A percentile compares a stretch with the other conserved stretches of the same genome.
Evolutionary conservation across 257 asterid species (phyloP).

Genomic region (Przewalskia tangutica): DNA sequence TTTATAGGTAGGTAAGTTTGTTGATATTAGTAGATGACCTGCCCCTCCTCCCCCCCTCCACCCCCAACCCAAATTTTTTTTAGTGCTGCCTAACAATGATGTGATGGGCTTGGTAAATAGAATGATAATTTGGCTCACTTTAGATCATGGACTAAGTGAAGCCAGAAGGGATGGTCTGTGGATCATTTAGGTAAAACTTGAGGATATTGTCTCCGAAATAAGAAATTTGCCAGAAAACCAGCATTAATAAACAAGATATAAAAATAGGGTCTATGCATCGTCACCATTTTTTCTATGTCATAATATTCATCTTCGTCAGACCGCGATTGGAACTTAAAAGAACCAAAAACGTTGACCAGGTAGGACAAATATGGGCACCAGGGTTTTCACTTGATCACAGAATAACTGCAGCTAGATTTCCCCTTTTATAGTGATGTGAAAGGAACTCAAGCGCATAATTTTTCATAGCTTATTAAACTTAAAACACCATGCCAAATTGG

Average conservation of each 20-base stretch:
- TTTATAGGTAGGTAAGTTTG: not conserved
- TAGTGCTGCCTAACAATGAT: not conserved
- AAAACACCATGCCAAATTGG: not conserved
- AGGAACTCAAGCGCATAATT: not conserved
- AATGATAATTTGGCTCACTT: not conserved
- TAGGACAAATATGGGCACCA: not conserved
- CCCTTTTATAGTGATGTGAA: too few species aligned
- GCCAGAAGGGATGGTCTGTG: not conserved
- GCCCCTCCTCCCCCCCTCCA: not conserved
- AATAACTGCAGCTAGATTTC: not conserved
- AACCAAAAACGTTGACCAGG: not conserved
- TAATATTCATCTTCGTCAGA: not conserved
- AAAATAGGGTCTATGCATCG: not conserved
- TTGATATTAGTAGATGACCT: not conserved
- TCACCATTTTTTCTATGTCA: not conserved
- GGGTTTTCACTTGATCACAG: not conserved
- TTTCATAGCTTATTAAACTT: not conserved
- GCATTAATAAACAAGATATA: not conserved
- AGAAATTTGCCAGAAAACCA: not conserved
- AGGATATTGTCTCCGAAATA: not conserved
- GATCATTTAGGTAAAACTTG: not conserved
- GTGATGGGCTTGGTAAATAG: not conserved
- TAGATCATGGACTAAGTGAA: not conserved
- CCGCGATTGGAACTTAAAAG: not conserved
- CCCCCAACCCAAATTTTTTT: too few species aligned